These are phyloP conservation scores for Apiotrichum akiyoshidainum DNA, from an alignment of 1,284 basidiomycete species.

Conservation along the genomic window DNA sequence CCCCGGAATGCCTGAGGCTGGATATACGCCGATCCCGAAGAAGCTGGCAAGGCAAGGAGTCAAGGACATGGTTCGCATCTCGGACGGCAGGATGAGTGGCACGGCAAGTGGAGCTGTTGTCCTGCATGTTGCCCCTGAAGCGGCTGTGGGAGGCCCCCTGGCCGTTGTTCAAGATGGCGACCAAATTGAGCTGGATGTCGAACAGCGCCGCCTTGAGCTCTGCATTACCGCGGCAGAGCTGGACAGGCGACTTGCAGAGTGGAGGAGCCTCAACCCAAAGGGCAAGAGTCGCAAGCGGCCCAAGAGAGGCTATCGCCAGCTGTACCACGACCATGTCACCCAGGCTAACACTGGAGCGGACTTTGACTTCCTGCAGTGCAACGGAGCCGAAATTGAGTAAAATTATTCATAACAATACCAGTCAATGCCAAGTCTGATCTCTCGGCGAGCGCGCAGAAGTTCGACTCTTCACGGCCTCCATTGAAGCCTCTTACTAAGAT, in stretches of 20 bases:
- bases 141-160: constrained; percentile 45
- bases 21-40: constrained; percentile 46
- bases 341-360: constrained; percentile 44
- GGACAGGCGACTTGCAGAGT: constrained; percentile 23
- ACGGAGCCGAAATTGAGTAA: background rate
- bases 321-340: constrained; percentile 38
- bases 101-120: constrained; percentile 46
- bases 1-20: constrained; percentile 51
- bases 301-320: constrained; percentile 36
- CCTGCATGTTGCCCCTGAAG: constrained; percentile 48
- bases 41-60: constrained; percentile 43
- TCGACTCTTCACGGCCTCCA: constrained; percentile 48
- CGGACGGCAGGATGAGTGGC: constrained; percentile 48
- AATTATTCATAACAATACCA: background rate
- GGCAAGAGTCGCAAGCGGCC: constrained; percentile 8
- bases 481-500: constrained; percentile 49
- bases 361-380: constrained; percentile 38
- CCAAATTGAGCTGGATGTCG: constrained; percentile 40
- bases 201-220: constrained; percentile 28
- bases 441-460: no score
- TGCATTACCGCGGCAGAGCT: constrained; percentile 30
- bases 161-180: constrained; percentile 45
- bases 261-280: constrained; percentile 11
- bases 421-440: no score
- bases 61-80: constrained; percentile 47